These are phyloP conservation scores for Talaromyces sp. DNA, from an alignment of 2,329 filamentous ascomycete species.

Conservation along the genomic window DNA sequence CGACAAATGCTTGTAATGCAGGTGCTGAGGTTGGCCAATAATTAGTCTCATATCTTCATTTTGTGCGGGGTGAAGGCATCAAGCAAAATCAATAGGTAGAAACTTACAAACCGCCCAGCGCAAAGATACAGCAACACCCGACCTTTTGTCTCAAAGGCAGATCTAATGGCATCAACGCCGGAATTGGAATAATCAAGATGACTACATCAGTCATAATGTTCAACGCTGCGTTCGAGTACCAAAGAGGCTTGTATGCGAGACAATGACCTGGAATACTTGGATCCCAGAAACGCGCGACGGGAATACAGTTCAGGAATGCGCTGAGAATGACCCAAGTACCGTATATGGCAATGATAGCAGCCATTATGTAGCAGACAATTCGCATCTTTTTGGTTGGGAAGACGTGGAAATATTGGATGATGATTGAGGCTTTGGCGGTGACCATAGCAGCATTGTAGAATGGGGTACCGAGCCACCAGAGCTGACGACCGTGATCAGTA, in stretches of 20 bases:
- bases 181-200: conserved; percentile 46
- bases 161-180: conserved; percentile 39
- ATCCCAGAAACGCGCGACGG: conserved; percentile 38
- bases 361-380: conserved; percentile 37
- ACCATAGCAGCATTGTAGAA: conserved; percentile 39
- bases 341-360: conserved; percentile 34
- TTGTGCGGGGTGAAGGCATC: too few relatives aligned
- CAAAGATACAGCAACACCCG: conserved; percentile 43
- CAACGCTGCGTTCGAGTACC: conserved; percentile 45
- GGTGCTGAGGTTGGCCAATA: neutral
- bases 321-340: conserved; percentile 37
- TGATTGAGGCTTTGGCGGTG: conserved; percentile 47
- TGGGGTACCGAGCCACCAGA: conserved; percentile 39
- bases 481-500: conserved; percentile 21
- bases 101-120: conserved; percentile 37
- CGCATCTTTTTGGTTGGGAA: conserved; percentile 39
- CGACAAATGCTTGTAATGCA: conserved; percentile 35
- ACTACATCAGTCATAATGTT: conserved; percentile 46
- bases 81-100: conserved; percentile 27
- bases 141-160: conserved; percentile 44
- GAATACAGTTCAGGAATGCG: conserved; percentile 36
- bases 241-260: conserved; percentile 39
- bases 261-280: conserved; percentile 32
- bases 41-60: neutral
- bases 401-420: conserved; percentile 50